A percentile compares a stretch with the other conserved stretches of the same genome.
phyloP scores from a whole-genome alignment of 1,284 basidiomycete species.

The Cutaneotrichosporon spelunceum region DNA sequence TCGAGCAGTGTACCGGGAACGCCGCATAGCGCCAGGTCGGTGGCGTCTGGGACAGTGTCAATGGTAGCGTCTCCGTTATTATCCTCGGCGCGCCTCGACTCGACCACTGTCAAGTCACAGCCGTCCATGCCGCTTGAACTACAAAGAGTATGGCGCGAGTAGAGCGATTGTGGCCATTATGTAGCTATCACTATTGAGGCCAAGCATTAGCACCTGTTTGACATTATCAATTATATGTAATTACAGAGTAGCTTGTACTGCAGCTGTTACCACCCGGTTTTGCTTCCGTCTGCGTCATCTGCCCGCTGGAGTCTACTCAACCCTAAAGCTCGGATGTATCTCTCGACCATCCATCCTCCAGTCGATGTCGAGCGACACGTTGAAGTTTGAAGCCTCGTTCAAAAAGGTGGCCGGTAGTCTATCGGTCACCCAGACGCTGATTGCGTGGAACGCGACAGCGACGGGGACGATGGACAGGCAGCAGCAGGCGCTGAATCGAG shows the following conservation, averaged over 20 bases:
- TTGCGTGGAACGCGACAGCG: conserved; percentile 44
- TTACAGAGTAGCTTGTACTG: not conserved
- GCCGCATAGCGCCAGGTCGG: not conserved
- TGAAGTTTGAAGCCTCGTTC: conserved; percentile 41
- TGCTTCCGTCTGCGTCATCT: not conserved
- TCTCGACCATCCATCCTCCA: not conserved
- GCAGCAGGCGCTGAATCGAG: conserved; percentile 44
- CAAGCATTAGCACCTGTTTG: not conserved
- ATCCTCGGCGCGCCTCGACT: not conserved
- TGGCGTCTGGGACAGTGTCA: not conserved
- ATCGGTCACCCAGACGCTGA: conserved; percentile 39
- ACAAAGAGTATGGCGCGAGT: not conserved
- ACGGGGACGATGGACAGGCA: conserved; percentile 44
- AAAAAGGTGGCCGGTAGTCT: conserved; percentile 48
- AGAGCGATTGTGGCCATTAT: not conserved
- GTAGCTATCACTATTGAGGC: not conserved
- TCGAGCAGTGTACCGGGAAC: conserved; percentile 2
- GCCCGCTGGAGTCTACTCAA: not conserved
- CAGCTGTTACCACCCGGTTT: not conserved
- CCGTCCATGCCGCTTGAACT: not conserved
- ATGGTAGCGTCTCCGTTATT: not conserved
- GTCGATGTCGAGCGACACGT: conserved; percentile 17
- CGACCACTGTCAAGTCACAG: not conserved
- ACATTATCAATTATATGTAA: not conserved
- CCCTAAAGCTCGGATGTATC: not conserved